These are phyloP conservation scores for Globisporangium carolinianum DNA, from an alignment of 352 stramenopile genomes.

Conservation along the genomic window DNA sequence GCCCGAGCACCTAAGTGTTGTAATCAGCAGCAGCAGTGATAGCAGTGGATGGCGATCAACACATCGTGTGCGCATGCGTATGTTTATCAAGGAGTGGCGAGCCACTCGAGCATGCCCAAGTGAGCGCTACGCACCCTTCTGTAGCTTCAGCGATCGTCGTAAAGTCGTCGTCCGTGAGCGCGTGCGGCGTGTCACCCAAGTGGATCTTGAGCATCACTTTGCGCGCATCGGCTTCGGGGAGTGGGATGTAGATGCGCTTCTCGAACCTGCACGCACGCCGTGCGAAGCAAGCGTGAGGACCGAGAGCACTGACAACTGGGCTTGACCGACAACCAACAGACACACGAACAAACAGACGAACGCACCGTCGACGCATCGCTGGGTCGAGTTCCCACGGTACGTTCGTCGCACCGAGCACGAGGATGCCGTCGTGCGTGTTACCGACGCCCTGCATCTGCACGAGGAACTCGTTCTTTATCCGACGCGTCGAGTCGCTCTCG, in stretches of 20 bases:
- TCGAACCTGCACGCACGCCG: conserved; percentile 80
- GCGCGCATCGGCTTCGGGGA: conserved; percentile 90
- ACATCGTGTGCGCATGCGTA: too few species aligned
- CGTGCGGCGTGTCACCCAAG: conserved; percentile 94
- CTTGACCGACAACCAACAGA: conserved; percentile 7
- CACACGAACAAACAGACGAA: not conserved
- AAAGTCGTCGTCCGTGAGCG: conserved; percentile 92
- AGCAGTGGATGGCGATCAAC: too few species aligned
- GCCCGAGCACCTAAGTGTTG: conserved; percentile 70
- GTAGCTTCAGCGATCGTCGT: conserved; percentile 89
- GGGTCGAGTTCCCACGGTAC: conserved; percentile 97
- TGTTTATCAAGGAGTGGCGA: not conserved
- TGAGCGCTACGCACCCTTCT: conserved; percentile 64
- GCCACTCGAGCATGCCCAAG: not conserved
- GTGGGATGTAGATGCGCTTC: conserved; percentile 98
- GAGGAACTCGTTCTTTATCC: conserved; percentile 98
- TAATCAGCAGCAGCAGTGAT: not conserved
- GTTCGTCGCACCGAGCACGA: conserved; percentile 98
- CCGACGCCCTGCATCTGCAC: conserved; percentile 97
- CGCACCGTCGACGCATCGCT: conserved; percentile 91
- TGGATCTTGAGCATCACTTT: conserved; percentile 97
- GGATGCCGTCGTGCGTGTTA: conserved; percentile 85
- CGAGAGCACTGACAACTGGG: not conserved
- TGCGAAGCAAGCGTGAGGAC: not conserved
- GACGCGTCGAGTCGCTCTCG: conserved; percentile 93